Evolutionary conservation across 2,329 filamentous ascomycete species (phyloP), one percentile per base, ranked within the genome.

Genomic region (Fusarium sp.): DNA sequence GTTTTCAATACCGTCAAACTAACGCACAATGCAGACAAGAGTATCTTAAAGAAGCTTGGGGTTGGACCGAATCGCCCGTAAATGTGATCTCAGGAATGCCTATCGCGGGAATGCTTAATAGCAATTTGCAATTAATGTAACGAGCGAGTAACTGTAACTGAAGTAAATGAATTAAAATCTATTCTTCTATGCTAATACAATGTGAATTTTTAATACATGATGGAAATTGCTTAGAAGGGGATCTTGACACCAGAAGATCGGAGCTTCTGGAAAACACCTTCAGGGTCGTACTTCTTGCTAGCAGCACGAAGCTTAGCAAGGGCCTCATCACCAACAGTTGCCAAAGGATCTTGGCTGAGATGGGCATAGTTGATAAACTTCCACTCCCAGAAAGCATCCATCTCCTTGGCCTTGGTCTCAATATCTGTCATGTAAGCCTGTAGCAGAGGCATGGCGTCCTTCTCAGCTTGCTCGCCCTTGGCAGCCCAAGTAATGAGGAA

Each of bases 331-430:
- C 83, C 83, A 59, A 82, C 82, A 3, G 77, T 74, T 3, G 72
- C 45, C 11, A 84, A 73, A 4, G 78, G 77, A 32, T 82, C 75
- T 71, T 85, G 82, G 20, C 72, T 75, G 4, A 70, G 63, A 45
- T 80, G 76, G 3, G 82, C 82, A 51, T 85, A 85, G 73, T 85
- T 84, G 53, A 84, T 74, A 54, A 83, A 85, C 47, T 72, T 74
- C 76, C 76, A 78, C 7, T 73, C 58, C 65, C 77, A 78, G 9
- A 67, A 70, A 7, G 76, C 59, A 1, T 69, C 73, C 20, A 76
- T 57, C 46, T 75, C 70, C 47, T 70, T 67, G 0, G 76, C 70
- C 45, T 75, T 76, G 2, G 57, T 61, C 42, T 78, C 75, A 9
- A 81, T 65, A 4, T 77, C 74, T 57, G 79, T 53, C 61, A 80